Base-by-base conservation (phyloP, 2,329 filamentous ascomycete species). In the Bipolaris cookei region DNA sequence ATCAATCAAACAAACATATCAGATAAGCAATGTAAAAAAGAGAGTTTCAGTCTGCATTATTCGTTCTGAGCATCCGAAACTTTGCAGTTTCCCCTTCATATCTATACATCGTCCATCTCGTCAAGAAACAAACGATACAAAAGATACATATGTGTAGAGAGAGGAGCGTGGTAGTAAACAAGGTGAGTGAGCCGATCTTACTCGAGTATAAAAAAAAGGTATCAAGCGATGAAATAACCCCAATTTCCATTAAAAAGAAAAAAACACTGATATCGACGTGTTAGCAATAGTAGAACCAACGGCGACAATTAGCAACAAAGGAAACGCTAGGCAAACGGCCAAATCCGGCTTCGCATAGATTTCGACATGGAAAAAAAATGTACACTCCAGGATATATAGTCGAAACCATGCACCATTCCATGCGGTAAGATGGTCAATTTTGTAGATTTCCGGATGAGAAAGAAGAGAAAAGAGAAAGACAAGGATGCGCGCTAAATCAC, bases 401-500 rank as follows among this genome's bases (percentile, higher is more conserved):
- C 30, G 20, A 21, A 47, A 37, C 34, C 45, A 48, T 38, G 32
- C 30, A 34, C 30, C 16, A 35, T 30, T 46, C 45, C 32, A 28
- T 34, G 34, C 14, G n/a, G 34, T 13, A 13, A 16, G 13, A 47
- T 32, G 25, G 25, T 11, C 21, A 28, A 28, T 28, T 38, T 48
- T 25, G 45, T n/a, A 28, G 23, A 28, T 48, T 63, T 61, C 50
- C 56, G 63, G 64, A 63, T 58, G 51, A 45, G 32, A 39, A 18
- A 39, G 45, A 49, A 46, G 45, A 59, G 59, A 63, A 63, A 56
- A 34, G 53, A 56, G 54, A 2, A 60, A 48, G 21, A 37, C 45
- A 55, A 59, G 21, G 42, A 38, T 48, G 49, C 56, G 55, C 55
- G 57, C 61, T 60, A 67, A 53, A 47, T 34, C 35, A 41, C 42